These are phyloP conservation scores for Glycine soja DNA, from an alignment of 306 rosid genomes.

Conservation along the genomic window DNA sequence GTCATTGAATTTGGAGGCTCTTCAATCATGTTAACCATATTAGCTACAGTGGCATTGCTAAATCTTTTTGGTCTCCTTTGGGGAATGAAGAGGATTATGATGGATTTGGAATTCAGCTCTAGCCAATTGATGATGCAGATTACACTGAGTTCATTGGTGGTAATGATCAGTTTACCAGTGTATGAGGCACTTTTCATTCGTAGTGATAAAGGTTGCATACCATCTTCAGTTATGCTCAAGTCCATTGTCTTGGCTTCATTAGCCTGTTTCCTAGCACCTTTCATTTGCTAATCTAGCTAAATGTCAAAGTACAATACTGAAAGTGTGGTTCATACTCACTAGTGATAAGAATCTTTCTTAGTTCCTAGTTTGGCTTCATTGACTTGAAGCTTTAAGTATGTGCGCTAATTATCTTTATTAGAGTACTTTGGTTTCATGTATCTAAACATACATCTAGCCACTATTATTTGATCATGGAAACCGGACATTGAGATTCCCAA, in stretches of 20 bases:
- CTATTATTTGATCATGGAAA: not conserved
- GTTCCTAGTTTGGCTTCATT: not conserved
- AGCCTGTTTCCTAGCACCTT: constrained; percentile 41
- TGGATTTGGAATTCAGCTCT: constrained; percentile 18
- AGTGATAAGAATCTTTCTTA: not conserved
- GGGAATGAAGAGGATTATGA: constrained; percentile 50
- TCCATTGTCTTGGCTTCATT: constrained; percentile 56
- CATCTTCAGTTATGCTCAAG: constrained; percentile 56
- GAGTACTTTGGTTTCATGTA: not conserved
- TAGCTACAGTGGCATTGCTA: constrained; percentile 65
- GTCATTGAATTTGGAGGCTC: constrained; percentile 73
- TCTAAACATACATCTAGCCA: not conserved
- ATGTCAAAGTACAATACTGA: not conserved
- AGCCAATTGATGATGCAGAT: constrained; percentile 42
- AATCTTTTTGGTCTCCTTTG: constrained; percentile 55
- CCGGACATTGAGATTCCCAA: not conserved
- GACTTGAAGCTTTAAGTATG: not conserved
- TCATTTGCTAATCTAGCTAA: not conserved
- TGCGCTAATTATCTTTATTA: not conserved
- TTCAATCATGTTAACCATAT: constrained; percentile 45
- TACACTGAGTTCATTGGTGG: constrained; percentile 32
- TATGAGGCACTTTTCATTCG: constrained; percentile 73
- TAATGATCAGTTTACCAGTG: constrained; percentile 42
- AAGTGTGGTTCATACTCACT: not conserved
- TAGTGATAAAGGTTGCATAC: constrained; percentile 57